Base-by-base conservation (phyloP, 495 filamentous ascomycete species). In the Penicillium cosmopolitanum region DNA sequence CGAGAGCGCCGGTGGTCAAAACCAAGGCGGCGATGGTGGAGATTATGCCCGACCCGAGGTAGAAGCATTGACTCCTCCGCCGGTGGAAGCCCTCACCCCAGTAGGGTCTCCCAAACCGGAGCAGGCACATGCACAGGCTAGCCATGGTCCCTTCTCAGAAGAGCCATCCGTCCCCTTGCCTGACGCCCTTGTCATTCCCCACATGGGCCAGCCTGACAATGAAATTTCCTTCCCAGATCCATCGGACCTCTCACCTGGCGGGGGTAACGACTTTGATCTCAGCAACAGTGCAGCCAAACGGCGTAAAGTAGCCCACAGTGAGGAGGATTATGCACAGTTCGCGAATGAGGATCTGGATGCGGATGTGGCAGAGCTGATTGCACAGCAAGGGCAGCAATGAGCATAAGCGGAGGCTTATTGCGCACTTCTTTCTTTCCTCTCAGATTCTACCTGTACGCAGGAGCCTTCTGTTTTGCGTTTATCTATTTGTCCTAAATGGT, bases 51-150 rank as follows among this genome's bases (percentile, higher is more conserved):
- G 89, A 16, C 93, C 93, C 3, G 84, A 91, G 66, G 80, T 93
- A 50, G 93, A 97, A 74, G 90, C 87, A 1, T 74, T 96, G 48
- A 96, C 92, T 1, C 92, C 92, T 36, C 92, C 91, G 2, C 82
- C 84, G 5, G 80, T 81, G 4, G 82, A 84, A 44, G 69, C 76
- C 13, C 60, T 80, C 10, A 82, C 80, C 0, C 78, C 81, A 12
- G 67, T 76, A 4, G 73, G 69, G 2, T 80, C 80, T 13, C 81
- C 83, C 1, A 72, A 76, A 50, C 69, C 57, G 7, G 66, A 70
- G 34, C 61, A 63, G 16, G 64, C 68, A 47, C 60, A 63, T 15
- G 64, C 67, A 47, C 60, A 65, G 12, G 56, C 67, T 33, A 62
- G 57, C 38, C 65, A 67, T 21, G 58, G 57, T 3, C 60, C 55